These are phyloP conservation scores for Trichoderma sp. DNA, from an alignment of 2,329 filamentous ascomycete genomes.

Conservation along the genomic window DNA sequence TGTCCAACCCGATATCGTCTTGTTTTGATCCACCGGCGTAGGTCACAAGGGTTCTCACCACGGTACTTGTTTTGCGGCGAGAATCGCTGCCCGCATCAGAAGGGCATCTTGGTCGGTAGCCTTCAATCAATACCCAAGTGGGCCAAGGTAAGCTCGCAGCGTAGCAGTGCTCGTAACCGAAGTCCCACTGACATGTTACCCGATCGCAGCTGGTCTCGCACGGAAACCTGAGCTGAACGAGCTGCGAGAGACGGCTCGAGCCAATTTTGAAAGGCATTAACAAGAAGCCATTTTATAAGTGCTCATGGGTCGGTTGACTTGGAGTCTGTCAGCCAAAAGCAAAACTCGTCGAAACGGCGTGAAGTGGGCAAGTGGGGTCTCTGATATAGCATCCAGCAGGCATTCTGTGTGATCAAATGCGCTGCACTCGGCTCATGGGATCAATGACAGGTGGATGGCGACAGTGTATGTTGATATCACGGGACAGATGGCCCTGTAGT, in stretches of 20 bases:
- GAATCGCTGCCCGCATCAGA: neutral
- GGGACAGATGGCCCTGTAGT: neutral
- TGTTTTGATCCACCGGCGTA: neutral
- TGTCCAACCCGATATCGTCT: neutral
- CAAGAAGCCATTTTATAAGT: neutral
- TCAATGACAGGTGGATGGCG: neutral
- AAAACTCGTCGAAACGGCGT: neutral
- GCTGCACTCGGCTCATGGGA: slow-evolving; percentile 2
- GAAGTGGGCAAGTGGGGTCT: neutral
- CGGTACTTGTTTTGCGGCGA: neutral
- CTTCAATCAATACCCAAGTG: neutral
- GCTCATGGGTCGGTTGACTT: neutral
- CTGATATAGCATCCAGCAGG: neutral
- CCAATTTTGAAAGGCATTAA: neutral
- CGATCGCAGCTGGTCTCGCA: neutral
- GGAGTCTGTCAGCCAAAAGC: neutral
- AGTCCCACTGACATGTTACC: neutral
- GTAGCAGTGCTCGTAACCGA: neutral
- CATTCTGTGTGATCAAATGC: neutral
- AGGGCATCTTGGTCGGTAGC: neutral
- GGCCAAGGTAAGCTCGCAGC: neutral
- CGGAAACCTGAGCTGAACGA: neutral
- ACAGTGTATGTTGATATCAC: neutral
- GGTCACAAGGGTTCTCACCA: slow-evolving; percentile 7
- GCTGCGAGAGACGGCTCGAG: neutral